Evolutionary conservation across 202 grass and related monocot species (phyloP).

Genomic region (Setaria viridis): DNA sequence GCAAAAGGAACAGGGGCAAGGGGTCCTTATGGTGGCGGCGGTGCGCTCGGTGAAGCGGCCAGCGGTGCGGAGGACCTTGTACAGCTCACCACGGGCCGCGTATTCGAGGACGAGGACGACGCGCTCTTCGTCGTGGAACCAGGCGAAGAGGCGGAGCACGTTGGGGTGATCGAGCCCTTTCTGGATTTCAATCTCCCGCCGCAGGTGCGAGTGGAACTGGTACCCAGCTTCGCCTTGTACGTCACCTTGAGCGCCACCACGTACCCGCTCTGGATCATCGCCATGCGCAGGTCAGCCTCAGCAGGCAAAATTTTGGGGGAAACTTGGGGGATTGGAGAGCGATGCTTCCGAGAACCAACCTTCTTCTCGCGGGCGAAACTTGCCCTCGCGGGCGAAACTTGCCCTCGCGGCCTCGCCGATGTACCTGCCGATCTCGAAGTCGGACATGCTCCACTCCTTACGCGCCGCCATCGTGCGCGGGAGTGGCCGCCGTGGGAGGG

Average conservation of each 20-base stretch:
- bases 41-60: conserved; percentile 72
- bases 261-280: conserved; percentile 69
- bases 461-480: conserved; percentile 48
- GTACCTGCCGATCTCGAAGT: conserved; percentile 83
- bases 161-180: conserved; percentile 81
- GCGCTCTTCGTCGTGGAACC: conserved; percentile 84
- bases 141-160: conserved; percentile 91
- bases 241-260: conserved; percentile 87
- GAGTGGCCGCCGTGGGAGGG: not conserved
- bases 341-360: conserved; percentile 46
- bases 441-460: conserved; percentile 65
- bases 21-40: conserved; percentile 70
- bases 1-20: not conserved
- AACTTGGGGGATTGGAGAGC: not conserved
- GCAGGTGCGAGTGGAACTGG: conserved; percentile 73
- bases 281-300: not conserved
- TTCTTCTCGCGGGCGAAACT: conserved; percentile 88
- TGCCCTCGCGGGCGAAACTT: conserved; percentile 93
- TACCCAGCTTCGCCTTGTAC: conserved; percentile 86
- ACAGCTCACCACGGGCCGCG: conserved; percentile 75
- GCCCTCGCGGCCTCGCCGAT: conserved; percentile 61
- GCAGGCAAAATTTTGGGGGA: not conserved
- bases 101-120: conserved; percentile 93
- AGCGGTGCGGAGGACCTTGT: conserved; percentile 77
- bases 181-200: conserved; percentile 96